Percentiles rank a stretch among this genome's conserved stretches.
These are phyloP conservation scores for Bipolaris bicolor DNA, from an alignment of 2,329 filamentous ascomycete genomes.

Conservation along the genomic window DNA sequence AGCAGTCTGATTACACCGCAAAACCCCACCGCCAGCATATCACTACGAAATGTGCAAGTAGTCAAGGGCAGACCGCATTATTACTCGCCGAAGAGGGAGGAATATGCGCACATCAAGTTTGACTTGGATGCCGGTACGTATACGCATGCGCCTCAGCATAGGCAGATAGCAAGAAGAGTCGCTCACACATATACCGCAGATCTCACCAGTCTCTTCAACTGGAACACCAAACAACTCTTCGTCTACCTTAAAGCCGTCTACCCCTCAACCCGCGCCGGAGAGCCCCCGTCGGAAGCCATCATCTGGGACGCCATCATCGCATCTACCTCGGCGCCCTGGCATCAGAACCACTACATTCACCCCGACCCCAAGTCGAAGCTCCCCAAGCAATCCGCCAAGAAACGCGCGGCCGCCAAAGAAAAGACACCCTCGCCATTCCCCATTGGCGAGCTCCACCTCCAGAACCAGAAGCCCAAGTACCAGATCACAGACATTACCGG, in stretches of 20 bases:
- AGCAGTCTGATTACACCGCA: constrained; percentile 76
- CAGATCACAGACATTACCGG: constrained; percentile 91
- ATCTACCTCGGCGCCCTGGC: constrained; percentile 64
- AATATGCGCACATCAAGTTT: constrained; percentile 95
- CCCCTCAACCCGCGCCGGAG: constrained; percentile 53
- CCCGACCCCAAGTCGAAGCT: constrained; percentile 62
- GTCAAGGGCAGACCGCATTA: constrained; percentile 94
- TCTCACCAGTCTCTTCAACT: constrained; percentile 90
- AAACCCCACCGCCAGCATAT: constrained; percentile 68
- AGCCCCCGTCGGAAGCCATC: constrained; percentile 68
- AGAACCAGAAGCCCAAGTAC: constrained; percentile 92
- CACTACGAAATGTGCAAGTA: constrained; percentile 80
- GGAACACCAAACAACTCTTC: constrained; percentile 99
- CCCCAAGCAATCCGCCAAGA: constrained; percentile 48
- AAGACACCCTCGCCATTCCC: constrained; percentile 32
- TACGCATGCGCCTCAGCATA: neutral
- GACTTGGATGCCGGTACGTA: constrained; percentile 75
- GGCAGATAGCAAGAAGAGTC: neutral
- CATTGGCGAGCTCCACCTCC: constrained; percentile 75
- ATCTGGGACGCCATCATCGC: constrained; percentile 98
- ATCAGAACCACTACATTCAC: constrained; percentile 59
- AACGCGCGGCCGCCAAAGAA: constrained; percentile 20
- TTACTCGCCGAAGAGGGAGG: constrained; percentile 89
- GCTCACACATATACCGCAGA: constrained; percentile 56
- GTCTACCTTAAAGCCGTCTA: constrained; percentile 89